Base-by-base conservation (phyloP, 2,329 filamentous ascomycete species). In the Sporothrix humicola region DNA sequence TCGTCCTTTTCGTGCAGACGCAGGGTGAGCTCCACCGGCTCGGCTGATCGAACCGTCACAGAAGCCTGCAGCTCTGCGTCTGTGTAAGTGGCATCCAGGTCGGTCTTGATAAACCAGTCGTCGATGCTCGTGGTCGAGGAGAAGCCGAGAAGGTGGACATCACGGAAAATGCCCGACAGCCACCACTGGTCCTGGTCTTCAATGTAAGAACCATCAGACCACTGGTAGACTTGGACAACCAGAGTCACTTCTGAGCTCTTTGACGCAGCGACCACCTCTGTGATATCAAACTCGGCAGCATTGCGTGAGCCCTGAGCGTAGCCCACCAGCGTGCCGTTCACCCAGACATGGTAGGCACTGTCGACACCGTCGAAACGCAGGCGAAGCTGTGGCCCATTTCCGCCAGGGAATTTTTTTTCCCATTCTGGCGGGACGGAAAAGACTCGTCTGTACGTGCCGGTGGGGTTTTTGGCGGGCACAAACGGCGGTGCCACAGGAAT, bases 131-230 rank as follows among this genome's bases (percentile, higher is more conserved):
- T 79, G 6, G 83, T 78, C 26, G 81, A 80, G 0, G 88, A 87
- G 73, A 92, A 88, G 0, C 85, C 85, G 10, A 92, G 79, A 5
- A 93, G 82, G 69, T 87, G 85, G 0, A 92, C 90, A 77, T 92
- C 90, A 23, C 91, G 85, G 78, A 91, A 93, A 54, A 92, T 92
- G 5, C 87, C 87, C 26, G 87, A 89, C 5, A 91, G 81, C 87
- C 89, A 90, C 90, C 90, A 92, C 78, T 91, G 89, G 78, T 92
- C 89, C 77, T 90, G 89, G 72, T 92, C 90, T 79, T 93, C 91
- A 48, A 92, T 90, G 76, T 92, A 92, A 0, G 87, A 88, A 1
- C 88, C 91, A 76, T 92, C 90, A 12, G 86, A 92, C 84, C 88
- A 92, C 78, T 92, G 90, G 75, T 93, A 93, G 0, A 93, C 91